Evolutionary conservation across 108 stramenopile genomes (phyloP).

Genomic region (Asterionellopsis glacialis): DNA sequence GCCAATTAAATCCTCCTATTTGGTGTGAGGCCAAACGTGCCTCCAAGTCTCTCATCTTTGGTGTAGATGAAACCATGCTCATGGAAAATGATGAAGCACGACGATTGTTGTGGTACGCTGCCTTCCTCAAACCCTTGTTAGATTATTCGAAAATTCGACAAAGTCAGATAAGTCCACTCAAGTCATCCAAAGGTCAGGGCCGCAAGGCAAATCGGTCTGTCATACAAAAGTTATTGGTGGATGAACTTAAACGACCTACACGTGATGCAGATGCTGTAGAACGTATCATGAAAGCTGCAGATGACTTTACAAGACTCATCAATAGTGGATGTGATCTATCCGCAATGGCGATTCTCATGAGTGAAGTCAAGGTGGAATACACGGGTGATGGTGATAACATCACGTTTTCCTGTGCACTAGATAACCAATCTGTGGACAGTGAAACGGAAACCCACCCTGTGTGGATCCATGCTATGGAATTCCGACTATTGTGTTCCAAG

Average conservation of each 20-base stretch:
- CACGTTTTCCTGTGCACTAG: conserved; percentile 43
- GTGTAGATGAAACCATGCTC: conserved; percentile 37
- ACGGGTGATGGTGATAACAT: conserved; percentile 14
- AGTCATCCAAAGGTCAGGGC: conserved; percentile 16
- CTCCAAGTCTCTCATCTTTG: conserved; percentile 10
- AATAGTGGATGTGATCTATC: conserved; percentile 55
- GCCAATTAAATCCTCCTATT: conserved; percentile 51
- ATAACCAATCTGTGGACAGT: conserved; percentile 39
- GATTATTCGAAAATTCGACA: conserved; percentile 22
- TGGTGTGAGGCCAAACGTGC: conserved; percentile 55
- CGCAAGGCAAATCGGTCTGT: conserved; percentile 45
- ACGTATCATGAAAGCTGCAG: conserved; percentile 66
- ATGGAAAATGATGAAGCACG: conserved; percentile 69
- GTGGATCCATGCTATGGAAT: conserved; percentile 79
- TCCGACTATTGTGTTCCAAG: conserved; percentile 45
- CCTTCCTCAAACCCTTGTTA: conserved; percentile 69
- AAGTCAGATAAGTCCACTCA: conserved; percentile 7
- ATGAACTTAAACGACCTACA: conserved; percentile 69
- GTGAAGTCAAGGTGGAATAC: conserved; percentile 45
- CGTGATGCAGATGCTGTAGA: conserved; percentile 76
- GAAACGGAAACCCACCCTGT: conserved; percentile 67
- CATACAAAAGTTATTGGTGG: conserved; percentile 53
- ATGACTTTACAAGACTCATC: conserved; percentile 63
- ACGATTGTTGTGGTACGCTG: conserved; percentile 80
- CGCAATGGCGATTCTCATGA: conserved; percentile 64